Percentiles rank a stretch among this genome's conserved stretches.
Conservation (phyloP, 2,329 filamentous ascomycete species). For the Epichloe baconii region DNA sequence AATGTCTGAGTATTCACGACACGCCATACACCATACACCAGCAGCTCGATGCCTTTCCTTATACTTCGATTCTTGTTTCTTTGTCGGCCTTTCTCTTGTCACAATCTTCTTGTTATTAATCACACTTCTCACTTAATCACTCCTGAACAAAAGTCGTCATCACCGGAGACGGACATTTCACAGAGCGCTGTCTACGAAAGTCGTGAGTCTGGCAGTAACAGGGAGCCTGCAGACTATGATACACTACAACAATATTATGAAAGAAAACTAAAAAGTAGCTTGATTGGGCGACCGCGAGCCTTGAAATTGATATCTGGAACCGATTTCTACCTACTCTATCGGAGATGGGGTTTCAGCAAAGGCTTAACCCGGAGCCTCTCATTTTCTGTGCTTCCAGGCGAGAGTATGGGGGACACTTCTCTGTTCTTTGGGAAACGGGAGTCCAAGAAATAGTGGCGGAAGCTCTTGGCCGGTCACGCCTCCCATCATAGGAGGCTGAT, state of each 20-base stretch:
- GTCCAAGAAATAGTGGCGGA: background rate
- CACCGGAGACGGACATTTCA: constrained; percentile 15
- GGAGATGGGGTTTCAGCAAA: background rate
- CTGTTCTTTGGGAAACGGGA: background rate
- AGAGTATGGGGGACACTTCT: background rate
- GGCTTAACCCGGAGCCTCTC: background rate
- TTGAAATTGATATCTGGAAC: background rate
- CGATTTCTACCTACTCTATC: constrained; percentile 3
- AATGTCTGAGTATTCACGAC: constrained; percentile 46
- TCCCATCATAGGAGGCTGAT: background rate
- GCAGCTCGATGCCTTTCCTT: constrained; percentile 42
- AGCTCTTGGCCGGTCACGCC: background rate
- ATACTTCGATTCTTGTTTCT: constrained; percentile 31
- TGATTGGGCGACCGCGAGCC: background rate
- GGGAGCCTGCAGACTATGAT: constrained; percentile 16
- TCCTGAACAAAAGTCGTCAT: constrained; percentile 22
- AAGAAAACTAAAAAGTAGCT: constrained; percentile 6
- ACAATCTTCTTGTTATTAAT: constrained; percentile 23
- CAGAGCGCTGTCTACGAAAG: constrained; percentile 21
- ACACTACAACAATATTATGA: constrained; percentile 6
- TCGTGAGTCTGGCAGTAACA: constrained; percentile 18
- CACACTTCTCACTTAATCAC: constrained; percentile 24
- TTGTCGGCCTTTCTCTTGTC: constrained; percentile 20
- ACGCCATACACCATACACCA: constrained; percentile 43
- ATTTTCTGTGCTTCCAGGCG: background rate